phyloP scores from a whole-genome alignment of 139 green algal genomes.

The Chlorella sorokiniana region DNA sequence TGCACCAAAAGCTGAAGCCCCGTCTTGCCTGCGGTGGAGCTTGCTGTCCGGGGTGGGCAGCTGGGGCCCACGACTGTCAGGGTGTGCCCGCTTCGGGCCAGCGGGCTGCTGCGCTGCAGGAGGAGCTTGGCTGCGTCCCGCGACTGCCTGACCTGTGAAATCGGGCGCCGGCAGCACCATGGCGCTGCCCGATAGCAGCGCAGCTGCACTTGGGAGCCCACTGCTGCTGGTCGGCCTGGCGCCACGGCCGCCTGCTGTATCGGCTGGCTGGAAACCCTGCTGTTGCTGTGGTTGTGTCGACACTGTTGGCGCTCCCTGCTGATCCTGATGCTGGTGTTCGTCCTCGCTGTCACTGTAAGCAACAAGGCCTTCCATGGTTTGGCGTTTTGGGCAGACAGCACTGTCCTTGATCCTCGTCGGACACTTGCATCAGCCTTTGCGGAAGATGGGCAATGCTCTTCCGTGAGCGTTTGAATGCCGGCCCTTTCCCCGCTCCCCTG shows the following conservation, averaged over 20 bases:
- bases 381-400: background rate
- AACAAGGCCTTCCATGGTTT: constrained; percentile 10
- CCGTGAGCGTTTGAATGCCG: no score
- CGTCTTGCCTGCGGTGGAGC: constrained; percentile 2
- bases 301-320: no score
- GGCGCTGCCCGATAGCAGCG: background rate
- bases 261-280: background rate
- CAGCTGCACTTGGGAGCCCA: background rate
- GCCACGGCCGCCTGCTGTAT: background rate
- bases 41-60: constrained; percentile 26
- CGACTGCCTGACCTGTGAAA: background rate
- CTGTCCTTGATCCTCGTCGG: no score
- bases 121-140: background rate
- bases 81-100: constrained; percentile 13
- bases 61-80: constrained; percentile 8
- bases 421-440: no score
- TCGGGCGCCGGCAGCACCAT: background rate
- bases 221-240: background rate
- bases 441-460: no score
- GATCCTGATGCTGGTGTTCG: background rate
- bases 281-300: constrained; percentile 8
- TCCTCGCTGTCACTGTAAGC: constrained; percentile 22
- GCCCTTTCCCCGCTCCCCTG: no score
- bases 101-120: no score
- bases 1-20: no score